Conservation (phyloP, 2,329 filamentous ascomycete species). For the Fusarium brevicatenulatum region DNA sequence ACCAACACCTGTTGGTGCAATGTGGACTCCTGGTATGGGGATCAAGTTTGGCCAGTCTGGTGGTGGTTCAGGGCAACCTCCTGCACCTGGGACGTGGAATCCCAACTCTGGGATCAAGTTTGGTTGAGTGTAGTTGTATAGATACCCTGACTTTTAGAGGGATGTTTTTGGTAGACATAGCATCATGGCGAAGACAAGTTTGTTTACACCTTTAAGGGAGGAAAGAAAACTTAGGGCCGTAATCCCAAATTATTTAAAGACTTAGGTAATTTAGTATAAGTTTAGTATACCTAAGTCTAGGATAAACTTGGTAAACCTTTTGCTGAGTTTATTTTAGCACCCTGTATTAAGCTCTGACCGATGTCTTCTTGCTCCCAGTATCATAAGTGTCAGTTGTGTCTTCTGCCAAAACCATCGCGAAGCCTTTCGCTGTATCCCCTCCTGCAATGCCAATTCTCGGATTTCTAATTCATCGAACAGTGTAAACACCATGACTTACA, state of each 20-base stretch:
- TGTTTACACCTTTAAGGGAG: background rate
- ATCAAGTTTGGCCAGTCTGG: conserved; percentile 75
- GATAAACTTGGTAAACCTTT: background rate
- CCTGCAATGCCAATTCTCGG: too few relatives aligned
- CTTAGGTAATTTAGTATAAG: background rate
- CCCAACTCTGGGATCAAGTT: conserved; percentile 68
- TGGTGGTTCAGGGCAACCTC: conserved; percentile 40
- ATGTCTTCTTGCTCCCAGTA: background rate
- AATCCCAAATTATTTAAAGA: background rate
- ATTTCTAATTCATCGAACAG: conserved; percentile 41
- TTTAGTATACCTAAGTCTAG: background rate
- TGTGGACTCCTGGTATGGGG: conserved; percentile 82
- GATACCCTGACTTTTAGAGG: background rate
- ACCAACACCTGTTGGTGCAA: conserved; percentile 47
- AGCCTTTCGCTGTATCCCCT: background rate
- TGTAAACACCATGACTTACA: conserved; percentile 56
- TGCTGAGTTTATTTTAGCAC: background rate
- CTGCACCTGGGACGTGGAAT: conserved; percentile 64
- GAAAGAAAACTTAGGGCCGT: background rate
- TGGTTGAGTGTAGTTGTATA: conserved; percentile 47
- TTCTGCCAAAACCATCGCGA: background rate
- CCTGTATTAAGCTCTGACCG: background rate
- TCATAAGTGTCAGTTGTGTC: background rate
- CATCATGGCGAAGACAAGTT: conserved; percentile 10
- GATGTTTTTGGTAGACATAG: background rate